Evolutionary conservation across 371 early-diverging fungal genomes (phyloP), one percentile per base, ranked within the genome.

Genomic region (Mortierella sp.): DNA sequence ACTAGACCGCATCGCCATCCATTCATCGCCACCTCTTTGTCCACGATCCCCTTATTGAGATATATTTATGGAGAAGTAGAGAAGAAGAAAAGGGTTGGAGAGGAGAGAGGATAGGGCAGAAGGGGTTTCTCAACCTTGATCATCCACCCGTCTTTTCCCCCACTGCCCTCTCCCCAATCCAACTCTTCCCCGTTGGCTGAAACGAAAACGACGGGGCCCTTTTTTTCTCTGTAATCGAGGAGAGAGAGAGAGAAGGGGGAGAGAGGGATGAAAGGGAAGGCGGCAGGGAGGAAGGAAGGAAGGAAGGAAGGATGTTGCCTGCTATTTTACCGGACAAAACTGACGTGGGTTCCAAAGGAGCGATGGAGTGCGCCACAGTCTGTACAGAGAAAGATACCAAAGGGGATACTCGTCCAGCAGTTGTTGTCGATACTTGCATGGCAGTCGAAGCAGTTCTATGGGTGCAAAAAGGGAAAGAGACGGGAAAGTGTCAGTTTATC

Each of bases 381-480:
- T 54, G 98, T 93, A 88, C 99, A 99, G 68, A 99, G 92, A 90
- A 99, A 99, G 79, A 99, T 95, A 52, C 99, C 99, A 90, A 94
- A 99, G 3, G 98, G 96, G 21, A 99, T 96, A 78, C 97, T 96
- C 26, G 98, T 92, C 99, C 99, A 99, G 47, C 84, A 47, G 96
- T 97, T 73, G 99, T 99, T 88, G 97, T 98, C 88, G 47, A 84
- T 84, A 74, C 97, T 97, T 74, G 95, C 96, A 68, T 93, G 93
- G 88, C 99, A 99, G 90, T 99, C 99, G 89, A 99, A 98, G 92
- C 99, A 99, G 38, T 90, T 90, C 95, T 97, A 63, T 34, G 21
- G 16, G 50, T 16, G 16, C 1, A 50, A 50, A 87, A 24, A 7
- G 34, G 58, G 28, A 55, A 45, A 11, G 48, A 11, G 50, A 65